Evolutionary conservation across 169 alveolate species (phyloP).

Genomic region (Plasmodium malariae): DNA sequence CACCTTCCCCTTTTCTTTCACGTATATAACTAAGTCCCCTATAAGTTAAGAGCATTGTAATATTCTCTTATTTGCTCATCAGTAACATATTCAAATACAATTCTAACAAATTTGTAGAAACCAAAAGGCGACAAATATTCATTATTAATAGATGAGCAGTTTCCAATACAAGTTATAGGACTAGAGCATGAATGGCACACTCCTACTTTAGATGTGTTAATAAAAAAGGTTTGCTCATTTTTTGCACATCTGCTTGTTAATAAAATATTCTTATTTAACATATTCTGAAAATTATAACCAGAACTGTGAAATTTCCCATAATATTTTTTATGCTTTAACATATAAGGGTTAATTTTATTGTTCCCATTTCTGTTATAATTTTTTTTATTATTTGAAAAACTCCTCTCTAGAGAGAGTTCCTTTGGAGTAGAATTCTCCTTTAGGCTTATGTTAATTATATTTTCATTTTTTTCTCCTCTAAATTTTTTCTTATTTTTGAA

Average conservation of each 20-base stretch:
- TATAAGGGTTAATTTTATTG: neutral
- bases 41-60: conserved; percentile 21
- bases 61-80: conserved; percentile 45
- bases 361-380: neutral
- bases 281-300: conserved; percentile 26
- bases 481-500: too few species aligned
- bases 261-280: conserved; percentile 27
- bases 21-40: neutral
- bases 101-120: conserved; percentile 47
- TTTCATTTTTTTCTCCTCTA: too few species aligned
- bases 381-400: neutral
- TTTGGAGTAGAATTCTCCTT: neutral
- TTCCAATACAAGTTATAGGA: conserved; percentile 68
- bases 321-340: neutral
- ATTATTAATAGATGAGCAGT: conserved; percentile 42
- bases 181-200: conserved; percentile 28
- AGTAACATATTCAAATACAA: conserved; percentile 45
- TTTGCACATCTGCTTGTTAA: conserved; percentile 49
- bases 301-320: conserved; percentile 32
- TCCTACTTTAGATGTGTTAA: conserved; percentile 49
- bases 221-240: conserved; percentile 59
- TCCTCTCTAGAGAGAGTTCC: neutral
- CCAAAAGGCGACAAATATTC: conserved; percentile 66
- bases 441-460: too few species aligned
- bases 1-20: neutral